These are phyloP conservation scores for Pseudognaphalium luteoalbum DNA, from an alignment of 129 eudicot genomes.

Conservation along the genomic window DNA sequence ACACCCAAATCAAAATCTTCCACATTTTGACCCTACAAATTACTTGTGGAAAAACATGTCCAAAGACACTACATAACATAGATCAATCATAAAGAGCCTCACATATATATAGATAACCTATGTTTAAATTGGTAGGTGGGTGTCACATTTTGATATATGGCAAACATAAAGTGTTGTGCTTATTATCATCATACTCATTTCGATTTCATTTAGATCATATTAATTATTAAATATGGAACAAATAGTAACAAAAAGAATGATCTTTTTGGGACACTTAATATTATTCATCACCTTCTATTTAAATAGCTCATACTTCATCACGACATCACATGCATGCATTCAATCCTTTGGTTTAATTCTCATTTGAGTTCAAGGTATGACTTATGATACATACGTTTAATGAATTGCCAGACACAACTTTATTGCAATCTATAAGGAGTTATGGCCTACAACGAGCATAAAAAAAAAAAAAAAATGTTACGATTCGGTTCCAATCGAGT, in stretches of 20 bases:
- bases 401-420: background rate
- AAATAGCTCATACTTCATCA: too few species aligned
- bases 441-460: background rate
- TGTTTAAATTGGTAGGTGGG: slow-evolving; percentile 12
- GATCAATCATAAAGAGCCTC: slow-evolving; percentile 23
- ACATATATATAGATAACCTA: background rate
- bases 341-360: background rate
- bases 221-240: too few species aligned
- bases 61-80: slow-evolving; percentile 14
- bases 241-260: too few species aligned
- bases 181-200: background rate
- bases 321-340: slow-evolving; percentile 15
- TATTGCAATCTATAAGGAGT: background rate
- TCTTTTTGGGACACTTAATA: background rate
- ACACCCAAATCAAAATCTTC: slow-evolving; percentile 9
- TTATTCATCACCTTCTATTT: background rate
- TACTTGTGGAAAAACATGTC: slow-evolving; percentile 9
- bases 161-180: background rate
- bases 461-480: background rate
- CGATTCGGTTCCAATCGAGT: background rate
- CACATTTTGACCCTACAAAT: slow-evolving; percentile 27
- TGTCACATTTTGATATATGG: slow-evolving; percentile 22
- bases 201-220: background rate
- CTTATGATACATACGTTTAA: background rate
- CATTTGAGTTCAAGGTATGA: background rate